Percentiles rank a stretch among this genome's conserved stretches.
Evolutionary conservation across 208 protist species (phyloP).

Genomic region (Acanthamoeba sp.): DNA sequence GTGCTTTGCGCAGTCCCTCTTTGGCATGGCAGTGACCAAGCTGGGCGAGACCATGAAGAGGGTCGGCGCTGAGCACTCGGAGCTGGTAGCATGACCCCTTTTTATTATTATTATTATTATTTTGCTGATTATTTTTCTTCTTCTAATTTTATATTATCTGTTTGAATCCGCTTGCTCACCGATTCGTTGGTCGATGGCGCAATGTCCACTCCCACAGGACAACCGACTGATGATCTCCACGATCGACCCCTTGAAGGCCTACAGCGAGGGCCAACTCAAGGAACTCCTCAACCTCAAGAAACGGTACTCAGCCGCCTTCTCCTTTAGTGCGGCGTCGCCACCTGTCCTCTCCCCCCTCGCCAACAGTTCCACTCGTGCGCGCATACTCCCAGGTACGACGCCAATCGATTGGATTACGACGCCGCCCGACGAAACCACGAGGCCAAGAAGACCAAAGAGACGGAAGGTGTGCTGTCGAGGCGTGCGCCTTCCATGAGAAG

Average conservation of each 20-base stretch:
- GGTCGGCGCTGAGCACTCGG: constrained; percentile 39
- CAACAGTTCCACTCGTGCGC: background rate
- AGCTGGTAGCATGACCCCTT: too few species aligned
- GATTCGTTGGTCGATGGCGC: too few species aligned
- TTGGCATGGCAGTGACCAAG: constrained; percentile 45
- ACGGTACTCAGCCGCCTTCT: background rate
- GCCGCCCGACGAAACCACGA: constrained; percentile 6
- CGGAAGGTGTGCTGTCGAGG: constrained; percentile 3
- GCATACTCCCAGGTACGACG: background rate
- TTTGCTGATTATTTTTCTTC: too few species aligned
- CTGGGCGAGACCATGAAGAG: constrained; percentile 57
- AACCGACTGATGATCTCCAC: constrained; percentile 35
- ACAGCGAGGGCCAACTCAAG: constrained; percentile 17
- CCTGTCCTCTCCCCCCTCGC: background rate
- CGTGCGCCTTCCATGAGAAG: too few species aligned
- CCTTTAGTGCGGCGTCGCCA: background rate
- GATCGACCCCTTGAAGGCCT: constrained; percentile 16
- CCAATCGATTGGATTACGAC: constrained; percentile 4
- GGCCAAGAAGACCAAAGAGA: constrained; percentile 24
- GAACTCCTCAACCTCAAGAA: constrained; percentile 49
- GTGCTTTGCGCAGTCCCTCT: background rate
- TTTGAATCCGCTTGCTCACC: too few species aligned
- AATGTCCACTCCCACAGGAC: too few species aligned
- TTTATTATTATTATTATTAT: too few species aligned
- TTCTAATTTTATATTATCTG: too few species aligned